Base-by-base conservation (phyloP, 129 eudicot genomes). In the Oenanthe sinensis region DNA sequence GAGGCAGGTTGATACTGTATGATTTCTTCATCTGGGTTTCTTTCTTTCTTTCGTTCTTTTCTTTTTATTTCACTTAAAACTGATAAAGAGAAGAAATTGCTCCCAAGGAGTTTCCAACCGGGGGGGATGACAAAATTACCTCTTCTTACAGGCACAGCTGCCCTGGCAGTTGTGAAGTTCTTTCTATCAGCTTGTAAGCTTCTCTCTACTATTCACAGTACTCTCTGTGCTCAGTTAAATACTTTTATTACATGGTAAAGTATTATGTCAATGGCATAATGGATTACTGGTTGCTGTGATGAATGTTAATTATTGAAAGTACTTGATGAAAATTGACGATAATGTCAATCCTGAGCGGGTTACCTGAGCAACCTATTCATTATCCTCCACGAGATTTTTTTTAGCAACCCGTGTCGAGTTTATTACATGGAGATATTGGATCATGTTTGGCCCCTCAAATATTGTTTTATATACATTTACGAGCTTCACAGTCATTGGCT, bases 341-440 rank as follows among this genome's bases (percentile, higher is more conserved):
- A 40, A 39, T 69, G 88, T 80, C 81, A 78, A 80, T 83, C 75
- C 92, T 88, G 92, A 88, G 92, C 88, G 89, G 92, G 42, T 88
- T 86, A 88, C 86, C 87, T 88, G 91, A 88, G 91, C 89, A 85
- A 80, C 88, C 83, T 72, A 37, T 5, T 46, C 30, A 36, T 11
- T 72, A 2, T 68, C 11, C 63, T 72, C 65, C 58, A 5, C 30
- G 8, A 2, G 48, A 30, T 46, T 22, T 30, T 69, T 8, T 24
- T 14, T 8, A 16, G 28, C 28, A 11, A 15, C 24, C 71, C 0
- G 9, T 52, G 30, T 39, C 13, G 7, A 4, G 11, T 73, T 73
- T 26, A 6, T 73, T 44, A 3, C 30, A 13, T 46, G 30, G 76
- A 44, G 39, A 72, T 22, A 72, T n/a, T 1, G 24, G 5, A 20